A percentile compares a stretch with the other conserved stretches of the same genome.
Evolutionary conservation across 75 land plant species (phyloP).

Genomic region (Pinus taeda): DNA sequence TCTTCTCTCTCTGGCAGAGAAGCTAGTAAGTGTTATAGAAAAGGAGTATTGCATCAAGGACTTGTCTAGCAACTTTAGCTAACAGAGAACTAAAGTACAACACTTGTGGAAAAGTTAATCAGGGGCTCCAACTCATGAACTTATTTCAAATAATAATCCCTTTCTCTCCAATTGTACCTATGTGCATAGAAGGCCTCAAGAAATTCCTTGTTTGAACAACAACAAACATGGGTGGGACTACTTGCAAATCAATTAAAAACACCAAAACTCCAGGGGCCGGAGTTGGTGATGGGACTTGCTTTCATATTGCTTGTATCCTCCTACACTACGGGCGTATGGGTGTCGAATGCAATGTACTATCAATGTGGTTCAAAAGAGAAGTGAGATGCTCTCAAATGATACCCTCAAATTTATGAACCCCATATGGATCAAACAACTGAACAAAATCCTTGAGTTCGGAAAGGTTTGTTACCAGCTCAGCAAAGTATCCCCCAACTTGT

Average conservation of each 20-base stretch:
- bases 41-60: conserved; percentile 79
- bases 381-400: conserved; percentile 70
- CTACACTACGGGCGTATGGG: no score
- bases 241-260: no score
- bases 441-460: conserved; percentile 85
- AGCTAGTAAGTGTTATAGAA: conserved; percentile 68
- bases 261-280: no score
- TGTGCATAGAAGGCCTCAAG: conserved; percentile 70
- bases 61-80: conserved; percentile 78
- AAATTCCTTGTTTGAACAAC: conserved; percentile 71
- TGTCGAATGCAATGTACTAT: conserved; percentile 44
- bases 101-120: conserved; percentile 72
- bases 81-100: conserved; percentile 72
- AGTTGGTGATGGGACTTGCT: no score
- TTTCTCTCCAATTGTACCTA: conserved; percentile 58
- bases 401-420: conserved; percentile 77
- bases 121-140: conserved; percentile 78
- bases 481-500: conserved; percentile 72
- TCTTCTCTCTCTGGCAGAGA: conserved; percentile 88
- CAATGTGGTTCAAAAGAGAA: conserved; percentile 79
- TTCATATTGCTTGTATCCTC: no score
- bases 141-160: conserved; percentile 62
- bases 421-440: conserved; percentile 90
- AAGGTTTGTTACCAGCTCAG: conserved; percentile 69
- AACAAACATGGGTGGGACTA: no score